Conservation (phyloP, 2,329 filamentous ascomycete species). For the Zasmidium citrigriseum region DNA sequence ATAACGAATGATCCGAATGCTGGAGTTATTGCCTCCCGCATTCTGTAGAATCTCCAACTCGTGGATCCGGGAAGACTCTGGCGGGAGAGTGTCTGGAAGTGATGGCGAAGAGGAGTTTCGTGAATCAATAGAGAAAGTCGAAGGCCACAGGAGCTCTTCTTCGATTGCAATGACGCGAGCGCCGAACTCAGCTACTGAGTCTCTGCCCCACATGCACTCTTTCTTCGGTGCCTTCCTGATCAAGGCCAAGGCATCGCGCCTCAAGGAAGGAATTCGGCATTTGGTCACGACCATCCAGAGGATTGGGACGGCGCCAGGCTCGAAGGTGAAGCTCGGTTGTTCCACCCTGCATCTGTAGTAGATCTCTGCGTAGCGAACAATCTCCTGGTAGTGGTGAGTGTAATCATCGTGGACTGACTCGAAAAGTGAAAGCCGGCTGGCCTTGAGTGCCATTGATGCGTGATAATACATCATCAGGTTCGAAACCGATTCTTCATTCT, state of each 20-base stretch:
- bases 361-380: constrained; percentile 18
- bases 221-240: constrained; percentile 22
- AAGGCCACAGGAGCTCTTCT: constrained; percentile 16
- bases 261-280: constrained; percentile 25
- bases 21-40: too few relatives aligned
- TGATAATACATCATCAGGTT: constrained; percentile 24
- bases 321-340: not conserved
- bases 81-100: constrained; percentile 11
- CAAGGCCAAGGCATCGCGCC: constrained; percentile 23
- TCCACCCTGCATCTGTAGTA: constrained; percentile 10
- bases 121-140: too few relatives aligned
- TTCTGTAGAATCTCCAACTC: constrained; percentile 18
- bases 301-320: not conserved
- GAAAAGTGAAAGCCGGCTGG: constrained; percentile 13
- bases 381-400: constrained; percentile 21
- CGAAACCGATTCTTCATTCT: constrained; percentile 11
- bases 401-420: constrained; percentile 27
- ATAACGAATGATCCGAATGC: too few relatives aligned
- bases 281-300: constrained; percentile 27
- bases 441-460: constrained; percentile 21
- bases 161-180: constrained; percentile 24
- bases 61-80: constrained; percentile 18
- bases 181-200: constrained; percentile 16
- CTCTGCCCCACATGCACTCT: constrained; percentile 27
- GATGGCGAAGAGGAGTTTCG: too few relatives aligned